Conservation (phyloP, 2,329 filamentous ascomycete genomes). For the Monilinia vaccinii-corymbosi region DNA sequence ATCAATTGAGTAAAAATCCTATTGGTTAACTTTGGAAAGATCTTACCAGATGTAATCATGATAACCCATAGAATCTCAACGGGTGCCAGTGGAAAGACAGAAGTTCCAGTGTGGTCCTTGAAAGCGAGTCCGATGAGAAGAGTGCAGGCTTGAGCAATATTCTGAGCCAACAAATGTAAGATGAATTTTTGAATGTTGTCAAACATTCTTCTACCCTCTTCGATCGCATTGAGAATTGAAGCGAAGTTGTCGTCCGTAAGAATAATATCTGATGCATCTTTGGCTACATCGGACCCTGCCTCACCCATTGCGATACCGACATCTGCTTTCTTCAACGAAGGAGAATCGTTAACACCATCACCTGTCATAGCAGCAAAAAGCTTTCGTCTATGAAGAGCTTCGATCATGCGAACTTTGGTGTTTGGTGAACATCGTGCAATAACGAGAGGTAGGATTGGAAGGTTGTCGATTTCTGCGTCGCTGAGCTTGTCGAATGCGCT, state of each 20-base stretch:
- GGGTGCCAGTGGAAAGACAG: constrained; percentile 78
- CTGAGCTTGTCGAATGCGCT: constrained; percentile 70
- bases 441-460: constrained; percentile 69
- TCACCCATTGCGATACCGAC: constrained; percentile 55
- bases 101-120: constrained; percentile 60
- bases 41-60: constrained; percentile 69
- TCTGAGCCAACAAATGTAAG: constrained; percentile 54
- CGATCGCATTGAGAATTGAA: constrained; percentile 61
- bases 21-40: background rate
- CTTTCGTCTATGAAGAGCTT: constrained; percentile 52
- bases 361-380: constrained; percentile 45
- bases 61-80: constrained; percentile 92
- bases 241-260: constrained; percentile 65
- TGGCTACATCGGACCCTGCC: constrained; percentile 53
- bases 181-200: constrained; percentile 70
- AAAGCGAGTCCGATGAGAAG: constrained; percentile 76
- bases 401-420: constrained; percentile 87
- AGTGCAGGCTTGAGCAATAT: constrained; percentile 75
- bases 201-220: constrained; percentile 65
- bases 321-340: constrained; percentile 50
- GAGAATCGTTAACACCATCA: constrained; percentile 41
- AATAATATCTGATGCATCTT: constrained; percentile 54
- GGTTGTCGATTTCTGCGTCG: constrained; percentile 64
- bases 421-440: constrained; percentile 77
- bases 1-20: background rate